phyloP scores from a whole-genome alignment of 768 basidiomycete species.

The Russula olivacea region DNA sequence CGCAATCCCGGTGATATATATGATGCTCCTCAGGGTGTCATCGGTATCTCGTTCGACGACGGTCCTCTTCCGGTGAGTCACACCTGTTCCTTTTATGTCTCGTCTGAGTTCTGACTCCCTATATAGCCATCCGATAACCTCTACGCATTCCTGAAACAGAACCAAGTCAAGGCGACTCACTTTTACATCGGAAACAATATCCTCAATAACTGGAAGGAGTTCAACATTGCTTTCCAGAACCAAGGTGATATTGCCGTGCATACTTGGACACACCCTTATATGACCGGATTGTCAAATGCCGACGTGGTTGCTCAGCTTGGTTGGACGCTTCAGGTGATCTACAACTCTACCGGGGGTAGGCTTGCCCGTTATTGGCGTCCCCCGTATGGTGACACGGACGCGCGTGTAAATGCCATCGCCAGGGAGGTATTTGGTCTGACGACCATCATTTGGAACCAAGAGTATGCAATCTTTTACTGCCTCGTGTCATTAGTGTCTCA shows the following conservation, averaged over 20 bases:
- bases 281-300: slow-evolving; percentile 68
- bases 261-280: slow-evolving; percentile 72
- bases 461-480: slow-evolving; percentile 41
- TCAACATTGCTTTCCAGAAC: slow-evolving; percentile 33
- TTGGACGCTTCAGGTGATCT: slow-evolving; percentile 74
- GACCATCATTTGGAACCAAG: slow-evolving; percentile 88
- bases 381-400: slow-evolving; percentile 80
- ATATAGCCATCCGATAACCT: slow-evolving; percentile 30
- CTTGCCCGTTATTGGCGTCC: slow-evolving; percentile 82
- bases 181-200: slow-evolving; percentile 45
- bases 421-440: slow-evolving; percentile 77
- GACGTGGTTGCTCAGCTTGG: slow-evolving; percentile 72
- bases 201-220: slow-evolving; percentile 31
- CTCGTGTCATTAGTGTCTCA: slow-evolving; percentile 3
- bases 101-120: not conserved
- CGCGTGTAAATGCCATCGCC: slow-evolving; percentile 80
- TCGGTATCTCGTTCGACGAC: slow-evolving; percentile 36
- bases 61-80: slow-evolving; percentile 31
- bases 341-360: slow-evolving; percentile 72
- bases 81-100: not conserved
- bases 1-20: slow-evolving; percentile 32
- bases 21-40: slow-evolving; percentile 38
- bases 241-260: slow-evolving; percentile 43
- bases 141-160: slow-evolving; percentile 36
- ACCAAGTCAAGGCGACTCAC: slow-evolving; percentile 39